Evolutionary conservation across 1,284 basidiomycete genomes (phyloP).

Genomic region (Puccinia polysora): DNA sequence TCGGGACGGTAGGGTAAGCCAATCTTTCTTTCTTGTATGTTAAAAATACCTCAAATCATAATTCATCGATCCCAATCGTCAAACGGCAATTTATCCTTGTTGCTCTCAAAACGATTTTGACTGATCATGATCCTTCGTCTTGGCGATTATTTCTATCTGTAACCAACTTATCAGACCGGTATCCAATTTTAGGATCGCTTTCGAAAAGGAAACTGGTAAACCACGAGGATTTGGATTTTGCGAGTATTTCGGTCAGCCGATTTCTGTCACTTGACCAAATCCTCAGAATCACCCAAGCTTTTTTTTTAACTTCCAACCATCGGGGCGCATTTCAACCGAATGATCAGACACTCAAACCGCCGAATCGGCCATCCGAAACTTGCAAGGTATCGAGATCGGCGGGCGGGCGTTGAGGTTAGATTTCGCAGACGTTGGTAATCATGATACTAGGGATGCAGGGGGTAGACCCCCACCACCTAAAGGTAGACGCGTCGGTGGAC

Average conservation of each 20-base stretch:
- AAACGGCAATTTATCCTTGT: too few species aligned
- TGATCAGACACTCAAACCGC: constrained; percentile 82
- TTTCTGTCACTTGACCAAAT: neutral
- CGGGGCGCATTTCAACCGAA: constrained; percentile 60
- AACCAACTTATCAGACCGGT: constrained; percentile 30
- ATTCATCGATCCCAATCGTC: too few species aligned
- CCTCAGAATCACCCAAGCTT: neutral
- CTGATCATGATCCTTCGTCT: neutral
- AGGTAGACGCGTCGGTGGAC: constrained; percentile 41
- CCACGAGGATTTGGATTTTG: constrained; percentile 43
- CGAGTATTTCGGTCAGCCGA: constrained; percentile 40
- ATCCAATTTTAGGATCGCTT: constrained; percentile 40
- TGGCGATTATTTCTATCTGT: neutral
- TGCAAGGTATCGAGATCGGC: constrained; percentile 71
- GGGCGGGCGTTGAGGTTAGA: constrained; percentile 80
- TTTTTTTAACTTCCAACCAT: neutral
- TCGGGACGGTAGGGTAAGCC: constrained; percentile 33
- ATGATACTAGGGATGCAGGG: constrained; percentile 36
- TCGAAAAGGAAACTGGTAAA: constrained; percentile 36
- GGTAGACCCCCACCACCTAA: constrained; percentile 30
- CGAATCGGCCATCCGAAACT: constrained; percentile 74
- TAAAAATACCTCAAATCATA: too few species aligned
- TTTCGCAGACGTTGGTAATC: constrained; percentile 59
- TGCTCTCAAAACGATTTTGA: too few species aligned
- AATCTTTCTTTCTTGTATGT: neutral